Base-by-base conservation (phyloP, 768 basidiomycete species). In the Tylopilus plumbeoviolaceoides region DNA sequence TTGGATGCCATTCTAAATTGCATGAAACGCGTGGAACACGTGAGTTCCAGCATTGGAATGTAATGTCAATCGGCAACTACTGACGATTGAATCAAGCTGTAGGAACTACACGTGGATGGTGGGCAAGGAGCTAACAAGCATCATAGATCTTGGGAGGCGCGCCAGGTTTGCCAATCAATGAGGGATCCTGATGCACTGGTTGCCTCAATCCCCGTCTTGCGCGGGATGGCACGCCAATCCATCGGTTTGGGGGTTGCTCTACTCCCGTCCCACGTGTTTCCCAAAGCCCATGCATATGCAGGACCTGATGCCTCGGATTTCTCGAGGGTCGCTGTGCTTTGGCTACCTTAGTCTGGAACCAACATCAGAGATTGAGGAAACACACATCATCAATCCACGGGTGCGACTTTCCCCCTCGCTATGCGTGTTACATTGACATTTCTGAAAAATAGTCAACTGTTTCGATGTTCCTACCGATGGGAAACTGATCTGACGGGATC, bases 71-170 rank as follows among this genome's bases (percentile, higher is more conserved):
- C 12, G 2, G 30, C 30, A 30, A 48, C 17, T 23, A 25, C 25
- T 58, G 21, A 52, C 14, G n/a, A 59, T 48, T 21, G 40, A 25
- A 47, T 44, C 31, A 33, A 33, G 31, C 10, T 33, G 11, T 33
- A 23, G 23, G 5, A 23, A 23, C 23, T 23, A 23, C 23, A 23
- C 23, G 31, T 33, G 11, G 31, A 33, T 33, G 31, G 31, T 33
- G 12, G 12, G 31, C 11, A 12, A 33, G 10, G 9, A 4, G 11
- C 11, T 10, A 12, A 33, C 31, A 1, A 10, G 31, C 11, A 1
- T 11, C 12, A 12, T 12, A 3, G 2, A 8, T n/a, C n/a, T n/a
- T n/a, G n/a, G n/a, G n/a, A n/a, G n/a, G n/a, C n/a, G n/a, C n/a
- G n/a, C n/a, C n/a, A n/a, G n/a, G n/a, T n/a, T n/a, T n/a, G n/a